Base-by-base conservation (phyloP, 331 rosid species). In the Pyracantha coccinea region DNA sequence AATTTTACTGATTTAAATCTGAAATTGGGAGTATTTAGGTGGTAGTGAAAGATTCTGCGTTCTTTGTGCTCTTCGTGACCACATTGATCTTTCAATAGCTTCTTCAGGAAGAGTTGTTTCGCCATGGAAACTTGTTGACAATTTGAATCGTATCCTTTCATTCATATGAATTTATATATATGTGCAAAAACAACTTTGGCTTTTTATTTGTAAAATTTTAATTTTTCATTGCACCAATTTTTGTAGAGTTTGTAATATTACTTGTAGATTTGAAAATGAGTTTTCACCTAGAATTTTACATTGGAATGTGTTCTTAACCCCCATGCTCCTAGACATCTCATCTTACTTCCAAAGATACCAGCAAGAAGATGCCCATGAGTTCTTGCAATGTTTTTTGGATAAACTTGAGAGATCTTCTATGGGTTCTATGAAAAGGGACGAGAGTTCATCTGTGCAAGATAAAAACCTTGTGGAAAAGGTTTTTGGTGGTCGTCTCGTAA, bases 311-410 rank as follows among this genome's bases (percentile, higher is more conserved):
- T 82, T 84, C 99, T 50, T 92, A 75, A 94, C 85, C 60, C 2
- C 19, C 7, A 27, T 32, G 45, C 14, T 0, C 50, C 58, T 66
- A 94, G 97, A 86, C 66, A 79, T 95, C 80, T 90, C 93, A 58
- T 84, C 97, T 71, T 75, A 5, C 24, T 92, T 95, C 71, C 78
- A 12, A 75, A 86, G 90, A 73, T 81, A 83, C 58, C 90, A 88
- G 84, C 99, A 95, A 81, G 99, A 95, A 75, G 99, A 95, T 84
- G 97, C 97, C 69, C 97, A 95, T 79, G 97, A 95, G 55, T 95
- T 95, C 73, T 75, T 95, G 90, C 97, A 90, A 78, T 90, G 93
- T 75, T 86, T 84, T 68, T 82, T 95, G 55, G 97, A 95, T 80
- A 90, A 85, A 77, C 86, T 95, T 31, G 97, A 89, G 32, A 76